Evolutionary conservation across 306 rosid genomes (phyloP), one percentile per base, ranked within the genome.

Genomic region (Ormosia semicastrata): DNA sequence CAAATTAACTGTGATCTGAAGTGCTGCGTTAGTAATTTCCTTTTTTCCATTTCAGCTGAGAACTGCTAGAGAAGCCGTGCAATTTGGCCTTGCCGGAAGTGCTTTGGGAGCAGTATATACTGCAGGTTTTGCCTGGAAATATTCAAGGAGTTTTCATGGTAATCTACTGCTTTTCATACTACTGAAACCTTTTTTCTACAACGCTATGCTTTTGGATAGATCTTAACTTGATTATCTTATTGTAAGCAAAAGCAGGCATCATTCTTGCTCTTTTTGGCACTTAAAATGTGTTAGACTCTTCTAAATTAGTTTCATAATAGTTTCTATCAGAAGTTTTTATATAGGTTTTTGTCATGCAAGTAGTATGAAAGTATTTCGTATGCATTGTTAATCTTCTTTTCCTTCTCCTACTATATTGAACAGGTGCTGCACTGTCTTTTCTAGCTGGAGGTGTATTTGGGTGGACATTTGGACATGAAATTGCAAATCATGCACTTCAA

Each of bases 141-240:
- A 94, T 86, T 94, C 98, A 1, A 92, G 58, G 86, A 94, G 98
- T 84, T 73, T 88, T 71, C 98, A 94, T 80, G 97, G 98, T 89
- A 89, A 43, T 70, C 36, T 69, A 49, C 82, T 66, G 33, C 13
- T 50, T 77, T 76, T 79, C 66, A 9, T 24, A 46, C 67, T 34
- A 58, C 12, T 43, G 65, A 81, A 33, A 47, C 37, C 2, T 17
- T 71, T 76, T 65, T 65, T 72, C 66, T 17, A 14, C 12, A 3
- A 43, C 64, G 43, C 12, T n/a, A 6, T 24, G 14, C 73, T 62
- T 52, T 62, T 73, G 68, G 52, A 49, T 66, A 68, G 33, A n/a
- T 75, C 32, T 62, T 43, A 60, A 53, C 43, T 57, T 46, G 56
- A n/a, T n/a, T n/a, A n/a, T n/a, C n/a, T n/a, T n/a, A n/a, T n/a